Percentiles rank a stretch among this genome's conserved stretches.
Evolutionary conservation across 2,329 filamentous ascomycete species (phyloP).

Genomic region (Penicillium brasilianum): DNA sequence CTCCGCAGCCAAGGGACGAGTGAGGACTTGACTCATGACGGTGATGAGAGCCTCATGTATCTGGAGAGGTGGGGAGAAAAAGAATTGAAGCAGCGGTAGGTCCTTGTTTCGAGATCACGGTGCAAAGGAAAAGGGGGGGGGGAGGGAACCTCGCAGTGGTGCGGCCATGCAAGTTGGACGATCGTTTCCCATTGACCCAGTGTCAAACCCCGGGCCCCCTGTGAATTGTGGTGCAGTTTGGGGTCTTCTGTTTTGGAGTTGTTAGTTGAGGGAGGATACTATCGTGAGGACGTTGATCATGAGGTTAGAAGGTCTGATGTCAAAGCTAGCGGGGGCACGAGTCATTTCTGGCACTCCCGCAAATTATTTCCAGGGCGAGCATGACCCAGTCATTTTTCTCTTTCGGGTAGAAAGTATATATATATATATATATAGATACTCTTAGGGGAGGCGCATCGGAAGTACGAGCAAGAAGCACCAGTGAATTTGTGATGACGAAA

Average conservation of each 20-base stretch:
- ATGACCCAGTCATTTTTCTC: not conserved
- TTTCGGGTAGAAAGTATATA: not conserved
- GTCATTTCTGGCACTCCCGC: slow-evolving; percentile 3
- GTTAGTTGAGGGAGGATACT: not conserved
- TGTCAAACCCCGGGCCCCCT: not conserved
- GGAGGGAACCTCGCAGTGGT: slow-evolving; percentile 20
- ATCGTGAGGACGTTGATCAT: too few species aligned
- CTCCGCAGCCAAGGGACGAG: slow-evolving; percentile 31
- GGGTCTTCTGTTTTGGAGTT: not conserved
- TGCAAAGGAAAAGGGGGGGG: slow-evolving; percentile 14
- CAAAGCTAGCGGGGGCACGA: slow-evolving; percentile 8
- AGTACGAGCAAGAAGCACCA: not conserved
- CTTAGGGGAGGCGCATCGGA: not conserved
- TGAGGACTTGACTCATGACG: slow-evolving; percentile 34
- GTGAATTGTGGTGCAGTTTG: not conserved
- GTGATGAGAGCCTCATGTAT: slow-evolving; percentile 7
- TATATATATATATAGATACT: not conserved
- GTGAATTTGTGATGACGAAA: not conserved
- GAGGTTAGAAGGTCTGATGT: slow-evolving; percentile 8
- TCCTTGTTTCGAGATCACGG: slow-evolving; percentile 5
- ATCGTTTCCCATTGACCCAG: slow-evolving; percentile 20
- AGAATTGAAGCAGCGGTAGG: slow-evolving; percentile 5
- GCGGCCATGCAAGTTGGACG: slow-evolving; percentile 19
- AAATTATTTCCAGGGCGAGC: not conserved
- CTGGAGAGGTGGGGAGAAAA: not conserved